Base-by-base conservation (phyloP, 169 alveolate species). In the Eimeria zaria region DNA sequence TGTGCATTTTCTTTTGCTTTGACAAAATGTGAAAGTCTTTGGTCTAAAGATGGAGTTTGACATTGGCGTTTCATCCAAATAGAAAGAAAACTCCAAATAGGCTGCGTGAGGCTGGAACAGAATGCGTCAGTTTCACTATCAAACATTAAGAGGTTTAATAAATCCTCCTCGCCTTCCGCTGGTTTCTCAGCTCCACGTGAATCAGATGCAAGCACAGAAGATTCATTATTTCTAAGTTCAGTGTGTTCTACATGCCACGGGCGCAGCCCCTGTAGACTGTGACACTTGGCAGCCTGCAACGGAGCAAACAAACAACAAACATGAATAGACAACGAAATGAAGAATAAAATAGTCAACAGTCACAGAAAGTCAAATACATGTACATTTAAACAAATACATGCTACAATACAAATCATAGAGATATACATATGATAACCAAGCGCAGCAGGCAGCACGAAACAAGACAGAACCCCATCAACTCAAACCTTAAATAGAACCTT, bases 251-350 rank as follows among this genome's bases (percentile, higher is more conserved):
- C 41, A 36, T 6, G 41, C 74, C 91, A 83, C 48, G 53, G 58
- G 20, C 74, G 53, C 33, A 83, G 53, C 2, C 91, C 91, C 20
- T 83, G 76, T 6, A 83, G 48, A 36, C 76, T 83, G 76, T 83
- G 91, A 76, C 91, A 83, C 58, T 83, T 83, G 27, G 91, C 74
- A 7, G 91, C 91, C 91, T 83, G 89, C 24, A 36, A 30, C 6
- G 8, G 27, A 51, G 39, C 58, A 76, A 20, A 24, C 41, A 24
- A 22, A 64, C 41, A 64, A 11, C 9, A 64, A 7, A 8, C 74
- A 64, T 20, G 1, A n/a, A n/a, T 9, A 6, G 74, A 8, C 41
- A 8, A 22, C 3, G 14, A 64, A 64, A n/a, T 8, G 5, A 64
- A 6, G 36, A 64, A 64, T 2, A 64, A 64, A 24, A 27, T 1